phyloP scores from a whole-genome alignment of 1,139 yeast genomes.

The Torulaspora globosa region DNA sequence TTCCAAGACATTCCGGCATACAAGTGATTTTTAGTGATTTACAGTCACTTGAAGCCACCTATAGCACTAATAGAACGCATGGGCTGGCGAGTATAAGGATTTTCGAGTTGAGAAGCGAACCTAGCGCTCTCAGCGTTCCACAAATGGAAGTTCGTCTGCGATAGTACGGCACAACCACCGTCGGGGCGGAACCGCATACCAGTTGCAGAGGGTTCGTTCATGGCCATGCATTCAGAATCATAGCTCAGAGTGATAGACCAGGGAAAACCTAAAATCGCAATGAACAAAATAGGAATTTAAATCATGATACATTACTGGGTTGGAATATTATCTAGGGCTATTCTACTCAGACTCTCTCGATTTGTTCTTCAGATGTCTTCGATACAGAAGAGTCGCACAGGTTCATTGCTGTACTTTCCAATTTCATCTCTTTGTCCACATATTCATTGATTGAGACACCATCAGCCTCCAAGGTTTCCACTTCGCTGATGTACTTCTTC shows the following conservation, averaged over 20 bases:
- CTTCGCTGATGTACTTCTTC: constrained; percentile 29
- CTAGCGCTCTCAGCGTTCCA: constrained; percentile 44
- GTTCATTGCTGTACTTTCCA: constrained; percentile 9
- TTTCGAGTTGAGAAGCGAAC: constrained; percentile 62
- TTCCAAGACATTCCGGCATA: constrained; percentile 53
- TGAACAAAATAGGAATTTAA: constrained; percentile 14
- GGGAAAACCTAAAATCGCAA: constrained; percentile 20
- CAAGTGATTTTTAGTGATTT: constrained; percentile 69
- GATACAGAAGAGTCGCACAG: constrained; percentile 8
- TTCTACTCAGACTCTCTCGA: constrained; percentile 7
- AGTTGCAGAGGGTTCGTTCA: constrained; percentile 53
- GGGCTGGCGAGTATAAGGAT: constrained; percentile 46
- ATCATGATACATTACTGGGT: background rate
- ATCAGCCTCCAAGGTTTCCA: constrained; percentile 22
- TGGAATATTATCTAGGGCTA: background rate
- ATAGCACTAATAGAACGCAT: too few relatives aligned
- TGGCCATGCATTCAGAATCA: constrained; percentile 66
- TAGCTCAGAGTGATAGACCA: constrained; percentile 47
- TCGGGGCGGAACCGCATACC: too few relatives aligned
- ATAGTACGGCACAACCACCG: too few relatives aligned
- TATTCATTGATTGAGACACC: constrained; percentile 11
- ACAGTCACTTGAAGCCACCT: constrained; percentile 45
- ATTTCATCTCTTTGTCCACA: constrained; percentile 4
- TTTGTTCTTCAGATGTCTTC: constrained; percentile 10
- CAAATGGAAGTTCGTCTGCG: too few relatives aligned